Evolutionary conservation across 306 rosid species (phyloP).

Genomic region (Prunus campanulata): DNA sequence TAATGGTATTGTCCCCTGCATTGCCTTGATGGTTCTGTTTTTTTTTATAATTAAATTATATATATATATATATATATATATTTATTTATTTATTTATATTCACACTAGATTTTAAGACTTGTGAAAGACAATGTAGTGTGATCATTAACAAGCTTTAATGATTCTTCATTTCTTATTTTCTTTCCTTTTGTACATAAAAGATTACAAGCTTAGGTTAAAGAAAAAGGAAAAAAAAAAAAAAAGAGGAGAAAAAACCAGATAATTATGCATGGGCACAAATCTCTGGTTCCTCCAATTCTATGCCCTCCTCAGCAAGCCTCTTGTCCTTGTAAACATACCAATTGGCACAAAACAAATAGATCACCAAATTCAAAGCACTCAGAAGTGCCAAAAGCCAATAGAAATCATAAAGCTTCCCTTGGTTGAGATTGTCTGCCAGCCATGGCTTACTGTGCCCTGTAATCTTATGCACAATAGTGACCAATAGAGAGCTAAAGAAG

Average conservation of each 20-base stretch:
- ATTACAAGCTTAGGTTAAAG: not conserved
- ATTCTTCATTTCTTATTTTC: slow-evolving; percentile 8
- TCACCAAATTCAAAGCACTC: slow-evolving; percentile 59
- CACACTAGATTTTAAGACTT: too few relatives aligned
- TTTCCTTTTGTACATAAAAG: slow-evolving; percentile 4
- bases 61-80: too few relatives aligned
- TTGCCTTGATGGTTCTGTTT: too few relatives aligned
- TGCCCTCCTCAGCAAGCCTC: slow-evolving; percentile 62
- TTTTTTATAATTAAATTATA: too few relatives aligned
- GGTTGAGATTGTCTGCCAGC: slow-evolving; percentile 71
- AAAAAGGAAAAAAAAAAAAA: too few relatives aligned
- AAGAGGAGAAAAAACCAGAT: not conserved
- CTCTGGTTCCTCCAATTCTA: slow-evolving; percentile 53
- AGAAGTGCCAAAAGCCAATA: slow-evolving; percentile 78
- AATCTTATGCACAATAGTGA: slow-evolving; percentile 57
- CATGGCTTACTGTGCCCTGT: slow-evolving; percentile 60
- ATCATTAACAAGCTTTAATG: not conserved
- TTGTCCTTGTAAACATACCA: slow-evolving; percentile 87
- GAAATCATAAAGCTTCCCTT: slow-evolving; percentile 78
- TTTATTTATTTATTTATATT: too few relatives aligned
- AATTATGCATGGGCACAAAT: not conserved
- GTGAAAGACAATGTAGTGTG: too few relatives aligned
- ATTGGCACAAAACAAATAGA: slow-evolving; percentile 63
- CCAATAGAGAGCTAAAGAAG: slow-evolving; percentile 70
- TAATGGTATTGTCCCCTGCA: too few relatives aligned